phyloP scores from a whole-genome alignment of 352 stramenopile genomes.

The Phytophthora crassamura region DNA sequence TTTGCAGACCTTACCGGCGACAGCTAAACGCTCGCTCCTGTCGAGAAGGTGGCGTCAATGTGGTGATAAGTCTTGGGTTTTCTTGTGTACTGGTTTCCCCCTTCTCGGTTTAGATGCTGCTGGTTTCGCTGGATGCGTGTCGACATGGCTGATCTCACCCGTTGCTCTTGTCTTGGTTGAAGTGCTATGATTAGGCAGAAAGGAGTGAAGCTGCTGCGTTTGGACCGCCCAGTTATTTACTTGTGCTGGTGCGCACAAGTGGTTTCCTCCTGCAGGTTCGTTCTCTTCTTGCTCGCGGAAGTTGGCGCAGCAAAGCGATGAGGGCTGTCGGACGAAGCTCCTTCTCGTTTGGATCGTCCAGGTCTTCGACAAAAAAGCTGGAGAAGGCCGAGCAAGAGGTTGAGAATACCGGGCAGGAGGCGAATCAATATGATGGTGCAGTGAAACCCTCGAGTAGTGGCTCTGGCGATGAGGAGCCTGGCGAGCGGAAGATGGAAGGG shows the following conservation, averaged over 20 bases:
- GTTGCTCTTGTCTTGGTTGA: conserved; percentile 20
- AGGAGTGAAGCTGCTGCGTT: not conserved
- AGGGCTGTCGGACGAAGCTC: conserved; percentile 19
- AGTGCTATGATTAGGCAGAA: conserved; percentile 32
- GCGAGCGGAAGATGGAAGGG: conserved; percentile 54
- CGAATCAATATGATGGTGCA: conserved; percentile 1
- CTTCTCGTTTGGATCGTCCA: conserved; percentile 30
- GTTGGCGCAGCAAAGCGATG: conserved; percentile 1
- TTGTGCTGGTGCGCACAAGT: conserved; percentile 8
- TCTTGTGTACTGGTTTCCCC: conserved; percentile 11
- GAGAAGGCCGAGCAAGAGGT: not conserved
- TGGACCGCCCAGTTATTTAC: conserved; percentile 2
- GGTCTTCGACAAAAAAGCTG: conserved; percentile 26
- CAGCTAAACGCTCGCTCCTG: conserved; percentile 12
- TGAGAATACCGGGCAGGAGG: not conserved
- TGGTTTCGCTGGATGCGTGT: not conserved
- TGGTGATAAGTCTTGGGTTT: conserved; percentile 25
- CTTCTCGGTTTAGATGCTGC: conserved; percentile 17
- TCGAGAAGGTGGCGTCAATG: conserved; percentile 22
- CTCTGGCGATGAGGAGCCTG: conserved; percentile 1
- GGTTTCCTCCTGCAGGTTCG: not conserved
- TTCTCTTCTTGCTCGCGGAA: not conserved
- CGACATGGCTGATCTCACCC: not conserved
- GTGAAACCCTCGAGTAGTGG: conserved; percentile 7
- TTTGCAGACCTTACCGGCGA: conserved; percentile 66